Evolutionary conservation across 1,284 basidiomycete species (phyloP), one percentile per base, ranked within the genome.

Genomic region (Rhodofomes roseus): DNA sequence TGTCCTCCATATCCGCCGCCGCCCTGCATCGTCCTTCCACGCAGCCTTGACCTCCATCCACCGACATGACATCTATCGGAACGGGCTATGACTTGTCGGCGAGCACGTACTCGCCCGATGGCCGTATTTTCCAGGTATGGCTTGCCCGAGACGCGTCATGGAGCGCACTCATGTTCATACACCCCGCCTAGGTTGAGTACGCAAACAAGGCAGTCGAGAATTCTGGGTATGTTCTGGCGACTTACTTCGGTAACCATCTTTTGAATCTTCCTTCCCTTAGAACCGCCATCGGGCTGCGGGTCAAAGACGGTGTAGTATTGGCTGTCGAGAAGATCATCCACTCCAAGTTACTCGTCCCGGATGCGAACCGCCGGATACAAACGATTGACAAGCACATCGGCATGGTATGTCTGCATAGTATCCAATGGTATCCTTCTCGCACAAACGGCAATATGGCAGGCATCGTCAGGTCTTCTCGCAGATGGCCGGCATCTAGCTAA

Each of bases 61-160:
- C 20, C 31, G 31, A 16, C 29, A 97, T 97, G 95, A 96, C 96
- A 58, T 97, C 96, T 57, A 98, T 98, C 71, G 95, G 96, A 63
- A 98, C 96, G 67, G 96, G 96, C 59, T 98, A 98, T 81, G 96
- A 99, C 83, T 89, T 98, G 62, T 98, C 95, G 60, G 93, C 96
- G 51, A 96, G 94, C 71, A 99, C 96, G 54, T 99, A 99, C 81
- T 98, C 95, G 41, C 96, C 96, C 60, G 96, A 99, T 77, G 96
- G 96, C 27, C 88, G 97, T 66, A 95, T 99, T 73, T 99, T 99
- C 74, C 96, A 99, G 84, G 93, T 93, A 54, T 58, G 76, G 68
- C 31, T 56, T 25, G 18, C 34, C 22, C 16, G 31, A 54, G 23
- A 65, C 62, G 66, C 67, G 67, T 64, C 62, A 20, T 44, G 39